Conservation (phyloP, 2,329 filamentous ascomycete species). For the Escovopsis sp. region DNA sequence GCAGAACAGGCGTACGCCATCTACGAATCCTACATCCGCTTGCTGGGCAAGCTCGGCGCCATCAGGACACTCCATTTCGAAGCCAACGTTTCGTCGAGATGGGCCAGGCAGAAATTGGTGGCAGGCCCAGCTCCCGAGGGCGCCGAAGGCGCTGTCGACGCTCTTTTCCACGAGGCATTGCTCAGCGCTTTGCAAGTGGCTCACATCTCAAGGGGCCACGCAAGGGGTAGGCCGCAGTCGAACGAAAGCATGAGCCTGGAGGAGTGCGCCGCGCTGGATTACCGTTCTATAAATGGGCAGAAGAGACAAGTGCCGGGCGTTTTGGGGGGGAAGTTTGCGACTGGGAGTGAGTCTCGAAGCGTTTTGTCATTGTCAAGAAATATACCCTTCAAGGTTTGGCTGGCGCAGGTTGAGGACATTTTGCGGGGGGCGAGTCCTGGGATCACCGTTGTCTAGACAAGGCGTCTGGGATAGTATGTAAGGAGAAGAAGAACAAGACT, state of each 20-base stretch:
- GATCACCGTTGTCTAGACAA: too few species aligned
- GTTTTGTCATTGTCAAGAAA: not conserved
- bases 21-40: constrained; percentile 14
- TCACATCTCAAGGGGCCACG: not conserved
- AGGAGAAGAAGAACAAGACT: too few species aligned
- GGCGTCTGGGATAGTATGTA: too few species aligned
- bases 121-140: not conserved
- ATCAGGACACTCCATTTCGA: constrained; percentile 18
- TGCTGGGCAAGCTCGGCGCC: constrained; percentile 18
- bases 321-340: too few species aligned
- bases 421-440: too few species aligned
- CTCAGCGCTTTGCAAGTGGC: constrained; percentile 4
- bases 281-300: constrained; percentile 9
- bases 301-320: not conserved
- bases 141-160: not conserved
- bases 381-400: too few species aligned
- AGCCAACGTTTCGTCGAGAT: constrained; percentile 9
- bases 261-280: constrained; percentile 9
- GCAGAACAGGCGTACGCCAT: constrained; percentile 5
- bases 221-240: constrained; percentile 2
- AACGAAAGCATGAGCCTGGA: not conserved
- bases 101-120: not conserved
- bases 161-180: constrained; percentile 5
- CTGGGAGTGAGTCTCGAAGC: not conserved
- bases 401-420: not conserved